Conservation (phyloP, 2,329 filamentous ascomycete genomes). For the Pestalotiopsis sp. region DNA sequence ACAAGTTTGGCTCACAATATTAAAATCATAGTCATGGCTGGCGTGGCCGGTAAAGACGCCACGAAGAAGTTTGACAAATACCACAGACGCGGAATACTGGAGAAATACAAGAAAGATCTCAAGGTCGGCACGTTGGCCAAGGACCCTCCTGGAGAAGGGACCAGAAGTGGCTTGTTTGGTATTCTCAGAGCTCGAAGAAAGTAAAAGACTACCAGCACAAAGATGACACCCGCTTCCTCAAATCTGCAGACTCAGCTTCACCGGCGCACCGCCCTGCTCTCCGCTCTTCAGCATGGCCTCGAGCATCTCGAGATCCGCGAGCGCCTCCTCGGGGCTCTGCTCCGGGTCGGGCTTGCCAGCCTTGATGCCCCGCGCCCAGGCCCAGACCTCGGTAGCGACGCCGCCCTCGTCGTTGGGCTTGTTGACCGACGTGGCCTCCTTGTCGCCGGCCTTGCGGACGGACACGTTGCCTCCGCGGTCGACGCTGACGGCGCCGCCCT, state of each 20-base stretch:
- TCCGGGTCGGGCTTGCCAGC: conserved; percentile 50
- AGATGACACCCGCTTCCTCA: not conserved
- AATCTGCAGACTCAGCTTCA: conserved; percentile 40
- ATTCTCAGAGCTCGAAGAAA: not conserved
- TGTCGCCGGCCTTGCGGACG: conserved; percentile 18
- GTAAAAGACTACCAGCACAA: not conserved
- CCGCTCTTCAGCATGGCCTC: conserved; percentile 54
- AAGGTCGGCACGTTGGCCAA: not conserved
- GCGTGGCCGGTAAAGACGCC: conserved; percentile 25
- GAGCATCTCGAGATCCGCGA: conserved; percentile 64
- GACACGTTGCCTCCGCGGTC: conserved; percentile 46
- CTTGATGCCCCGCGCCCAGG: conserved; percentile 59
- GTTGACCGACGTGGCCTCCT: conserved; percentile 47
- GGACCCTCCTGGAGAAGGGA: not conserved
- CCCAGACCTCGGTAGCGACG: conserved; percentile 62
- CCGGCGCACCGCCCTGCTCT: conserved; percentile 42
- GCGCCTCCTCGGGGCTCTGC: conserved; percentile 60
- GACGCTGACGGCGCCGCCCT: conserved; percentile 56
- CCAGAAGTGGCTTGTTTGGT: not conserved
- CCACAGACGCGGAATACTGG: conserved; percentile 21
- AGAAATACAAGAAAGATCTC: conserved; percentile 16
- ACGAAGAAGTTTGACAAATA: conserved; percentile 27
- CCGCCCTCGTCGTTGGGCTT: conserved; percentile 44
- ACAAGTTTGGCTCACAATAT: not conserved
- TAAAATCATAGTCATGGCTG: conserved; percentile 15